phyloP scores from a whole-genome alignment of 352 stramenopile species.

The Phytophthora pluvialis region DNA sequence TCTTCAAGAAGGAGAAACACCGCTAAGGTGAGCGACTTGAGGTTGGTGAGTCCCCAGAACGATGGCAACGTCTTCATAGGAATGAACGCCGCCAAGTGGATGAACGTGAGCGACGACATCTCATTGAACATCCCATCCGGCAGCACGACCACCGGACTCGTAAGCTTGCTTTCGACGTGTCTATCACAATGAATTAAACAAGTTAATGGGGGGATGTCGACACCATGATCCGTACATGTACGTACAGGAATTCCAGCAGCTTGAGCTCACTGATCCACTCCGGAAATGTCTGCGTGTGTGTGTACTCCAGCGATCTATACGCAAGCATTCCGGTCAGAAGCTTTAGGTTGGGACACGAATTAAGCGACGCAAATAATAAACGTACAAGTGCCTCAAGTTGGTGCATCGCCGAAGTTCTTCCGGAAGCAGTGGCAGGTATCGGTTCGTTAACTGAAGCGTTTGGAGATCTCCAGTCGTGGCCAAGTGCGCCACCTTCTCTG shows the following conservation, averaged over 20 bases:
- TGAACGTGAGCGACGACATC: constrained; percentile 43
- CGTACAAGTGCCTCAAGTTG: constrained; percentile 3
- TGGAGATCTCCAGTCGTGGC: constrained; percentile 3
- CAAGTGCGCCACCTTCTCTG: neutral
- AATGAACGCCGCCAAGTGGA: constrained; percentile 39
- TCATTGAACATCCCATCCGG: constrained; percentile 44
- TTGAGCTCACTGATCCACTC: constrained; percentile 23
- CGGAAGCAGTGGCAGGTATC: constrained; percentile 21
- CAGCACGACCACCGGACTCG: constrained; percentile 2
- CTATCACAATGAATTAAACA: neutral
- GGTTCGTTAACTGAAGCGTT: constrained; percentile 44
- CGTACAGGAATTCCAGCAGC: constrained; percentile 40
- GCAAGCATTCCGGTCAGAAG: neutral
- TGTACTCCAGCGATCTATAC: constrained; percentile 25
- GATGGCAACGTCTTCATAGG: constrained; percentile 29
- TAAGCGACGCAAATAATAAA: neutral
- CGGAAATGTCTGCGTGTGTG: constrained; percentile 17
- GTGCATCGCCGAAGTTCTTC: neutral
- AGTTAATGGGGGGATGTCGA: too few relatives aligned
- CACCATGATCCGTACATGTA: too few relatives aligned
- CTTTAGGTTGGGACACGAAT: neutral
- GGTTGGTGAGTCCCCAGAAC: constrained; percentile 34
- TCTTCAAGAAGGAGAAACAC: constrained; percentile 13
- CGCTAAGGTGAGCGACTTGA: constrained; percentile 42
- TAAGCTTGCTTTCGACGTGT: constrained; percentile 5